phyloP scores from a whole-genome alignment of 495 filamentous ascomycete species.

The Evernia prunastri region DNA sequence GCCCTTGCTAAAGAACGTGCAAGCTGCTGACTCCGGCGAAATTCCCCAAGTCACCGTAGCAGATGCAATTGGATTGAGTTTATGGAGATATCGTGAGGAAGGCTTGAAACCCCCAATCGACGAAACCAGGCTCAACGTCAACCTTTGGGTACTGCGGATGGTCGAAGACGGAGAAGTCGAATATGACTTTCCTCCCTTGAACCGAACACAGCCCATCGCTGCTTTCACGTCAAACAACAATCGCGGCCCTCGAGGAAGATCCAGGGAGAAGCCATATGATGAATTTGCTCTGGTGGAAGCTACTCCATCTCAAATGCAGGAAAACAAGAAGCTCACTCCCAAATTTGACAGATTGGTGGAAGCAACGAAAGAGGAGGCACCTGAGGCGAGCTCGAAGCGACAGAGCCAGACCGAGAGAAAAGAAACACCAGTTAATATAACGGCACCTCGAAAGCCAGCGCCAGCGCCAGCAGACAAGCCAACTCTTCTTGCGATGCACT shows the following conservation, averaged over 20 bases:
- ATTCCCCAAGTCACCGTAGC: constrained; percentile 68
- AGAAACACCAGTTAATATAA: constrained; percentile 52
- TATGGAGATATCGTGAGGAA: constrained; percentile 85
- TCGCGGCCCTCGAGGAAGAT: constrained; percentile 57
- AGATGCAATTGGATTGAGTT: constrained; percentile 81
- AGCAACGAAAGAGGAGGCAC: constrained; percentile 36
- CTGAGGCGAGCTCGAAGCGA: constrained; percentile 29
- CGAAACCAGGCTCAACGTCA: constrained; percentile 69
- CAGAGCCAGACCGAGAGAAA: constrained; percentile 19
- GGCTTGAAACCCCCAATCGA: constrained; percentile 64
- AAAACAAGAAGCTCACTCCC: constrained; percentile 71
- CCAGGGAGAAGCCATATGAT: constrained; percentile 79
- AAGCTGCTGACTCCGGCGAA: constrained; percentile 56
- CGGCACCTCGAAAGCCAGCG: constrained; percentile 43
- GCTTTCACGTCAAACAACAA: constrained; percentile 93
- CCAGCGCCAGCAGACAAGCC: constrained; percentile 63
- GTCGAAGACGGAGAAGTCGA: constrained; percentile 95
- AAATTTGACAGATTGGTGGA: constrained; percentile 55
- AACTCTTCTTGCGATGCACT: constrained; percentile 46
- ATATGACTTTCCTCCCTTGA: constrained; percentile 85
- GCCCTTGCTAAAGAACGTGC: constrained; percentile 67
- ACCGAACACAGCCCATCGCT: constrained; percentile 67
- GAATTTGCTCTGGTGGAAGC: constrained; percentile 90
- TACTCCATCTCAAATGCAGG: constrained; percentile 63
- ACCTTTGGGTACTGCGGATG: constrained; percentile 89